Evolutionary conservation across 768 basidiomycete species (phyloP), one percentile per base, ranked within the genome.

Genomic region (Sistotremastrum niveocremeum): DNA sequence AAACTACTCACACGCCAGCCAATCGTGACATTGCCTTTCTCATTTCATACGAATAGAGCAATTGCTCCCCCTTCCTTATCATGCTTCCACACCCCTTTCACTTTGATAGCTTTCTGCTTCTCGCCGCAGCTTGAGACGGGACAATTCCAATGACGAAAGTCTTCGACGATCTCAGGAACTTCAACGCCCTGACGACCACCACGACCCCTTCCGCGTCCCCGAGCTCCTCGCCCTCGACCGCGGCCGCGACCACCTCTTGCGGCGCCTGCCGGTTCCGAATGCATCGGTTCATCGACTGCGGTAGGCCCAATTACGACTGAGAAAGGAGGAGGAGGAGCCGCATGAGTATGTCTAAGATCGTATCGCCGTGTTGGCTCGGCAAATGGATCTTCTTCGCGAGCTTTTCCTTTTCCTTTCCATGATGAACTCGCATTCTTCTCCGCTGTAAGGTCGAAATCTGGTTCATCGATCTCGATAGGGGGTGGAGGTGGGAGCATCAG

Each of bases 51-150:
- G 43, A 62, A 71, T 41, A 71, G 51, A 20, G 60, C 56, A 45
- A 70, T 57, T 7, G 61, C 63, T 28, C 68, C 67, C 43, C 58
- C 55, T 37, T 66, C 65, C 42, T 67, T 68, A 51, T 81, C 79
- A 55, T 71, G 73, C 35, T 61, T 65, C 81, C 82, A 86, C 46
- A 62, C 65, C 3, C 77, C 79, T 37, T 68, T 69, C 7, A 79
- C 54, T 49, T 72, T 67, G 34, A 80, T 67, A 51, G 80, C 83
- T 7, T 64, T 61, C 57, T 84, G 81, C 34, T 64, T 52, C 9
- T 58, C 59, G 7, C 62, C 70, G 54, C 83, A 86, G 2, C 68
- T 68, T 3, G 65, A 52, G 2, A 84, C 78, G 0, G 83, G 83
- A 55, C 83, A 86, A 10, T 39, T 52, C 79, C 79, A 86, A 54